Evolutionary conservation across 139 green algal species (phyloP).

Genomic region (Bryopsis sp.): DNA sequence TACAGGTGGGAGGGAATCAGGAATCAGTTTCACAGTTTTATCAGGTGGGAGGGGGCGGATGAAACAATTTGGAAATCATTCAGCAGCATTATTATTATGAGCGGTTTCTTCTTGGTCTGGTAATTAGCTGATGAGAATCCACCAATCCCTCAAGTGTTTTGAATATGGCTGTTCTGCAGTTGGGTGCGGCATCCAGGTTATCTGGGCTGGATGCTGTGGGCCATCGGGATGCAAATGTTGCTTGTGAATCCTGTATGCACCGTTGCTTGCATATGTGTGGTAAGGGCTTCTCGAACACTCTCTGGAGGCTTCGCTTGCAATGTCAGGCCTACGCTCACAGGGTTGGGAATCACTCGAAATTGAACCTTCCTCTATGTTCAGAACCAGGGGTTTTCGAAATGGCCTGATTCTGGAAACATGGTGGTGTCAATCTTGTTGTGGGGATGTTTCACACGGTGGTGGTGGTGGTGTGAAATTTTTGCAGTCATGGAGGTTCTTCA

Average conservation of each 20-base stretch:
- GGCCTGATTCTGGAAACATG: background rate
- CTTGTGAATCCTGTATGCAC: constrained; percentile 60
- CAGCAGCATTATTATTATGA: too few relatives aligned
- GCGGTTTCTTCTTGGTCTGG: too few relatives aligned
- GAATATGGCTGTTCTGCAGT: too few relatives aligned
- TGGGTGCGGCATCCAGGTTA: constrained; percentile 83
- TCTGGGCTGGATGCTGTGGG: constrained; percentile 79
- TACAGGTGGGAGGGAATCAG: too few relatives aligned
- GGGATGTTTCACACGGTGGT: background rate
- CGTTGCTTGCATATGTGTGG: constrained; percentile 33
- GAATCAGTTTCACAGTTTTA: too few relatives aligned
- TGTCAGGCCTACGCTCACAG: background rate
- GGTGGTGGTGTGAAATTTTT: constrained; percentile 9
- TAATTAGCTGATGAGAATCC: too few relatives aligned
- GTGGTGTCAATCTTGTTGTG: background rate
- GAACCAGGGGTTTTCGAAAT: background rate
- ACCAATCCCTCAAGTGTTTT: too few relatives aligned
- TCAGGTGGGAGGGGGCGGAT: too few relatives aligned
- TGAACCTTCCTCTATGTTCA: background rate
- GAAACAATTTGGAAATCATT: too few relatives aligned
- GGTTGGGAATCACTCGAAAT: background rate
- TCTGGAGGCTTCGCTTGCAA: background rate
- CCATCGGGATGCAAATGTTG: constrained; percentile 70
- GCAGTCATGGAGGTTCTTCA: constrained; percentile 60
- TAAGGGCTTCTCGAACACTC: background rate